Percentiles rank a stretch among this genome's conserved stretches.
Evolutionary conservation across 257 asterid genomes (phyloP).

Genomic region (Solanum tacnaense): DNA sequence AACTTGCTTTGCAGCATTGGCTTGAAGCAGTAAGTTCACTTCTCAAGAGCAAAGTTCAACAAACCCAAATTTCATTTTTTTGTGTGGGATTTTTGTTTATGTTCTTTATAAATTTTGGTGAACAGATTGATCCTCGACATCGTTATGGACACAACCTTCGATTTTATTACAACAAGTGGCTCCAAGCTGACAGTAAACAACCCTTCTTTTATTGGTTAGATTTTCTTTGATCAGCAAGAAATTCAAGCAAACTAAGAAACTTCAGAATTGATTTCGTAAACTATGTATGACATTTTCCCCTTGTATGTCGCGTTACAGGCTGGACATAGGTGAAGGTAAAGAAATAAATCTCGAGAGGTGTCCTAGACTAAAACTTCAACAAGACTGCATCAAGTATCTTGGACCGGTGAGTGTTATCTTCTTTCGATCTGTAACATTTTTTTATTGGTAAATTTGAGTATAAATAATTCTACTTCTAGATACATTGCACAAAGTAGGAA

Average conservation of each 20-base stretch:
- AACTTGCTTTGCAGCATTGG: conserved; percentile 88
- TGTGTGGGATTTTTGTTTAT: neutral
- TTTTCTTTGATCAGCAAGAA: neutral
- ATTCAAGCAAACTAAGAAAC: neutral
- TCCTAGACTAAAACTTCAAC: conserved; percentile 57
- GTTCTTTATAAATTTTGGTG: neutral
- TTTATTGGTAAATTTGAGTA: neutral
- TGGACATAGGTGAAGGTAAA: conserved; percentile 79
- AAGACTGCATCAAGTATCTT: conserved; percentile 81
- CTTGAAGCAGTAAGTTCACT: conserved; percentile 74
- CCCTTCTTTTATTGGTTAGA: conserved; percentile 87
- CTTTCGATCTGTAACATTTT: too few species aligned
- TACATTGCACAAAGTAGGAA: neutral
- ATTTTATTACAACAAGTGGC: conserved; percentile 62
- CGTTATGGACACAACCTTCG: conserved; percentile 87
- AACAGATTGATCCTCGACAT: conserved; percentile 80
- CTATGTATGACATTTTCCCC: neutral
- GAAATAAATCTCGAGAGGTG: conserved; percentile 71
- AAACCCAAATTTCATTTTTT: neutral
- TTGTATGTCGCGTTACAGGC: conserved; percentile 27
- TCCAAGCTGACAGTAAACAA: conserved; percentile 58
- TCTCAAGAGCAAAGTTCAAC: neutral
- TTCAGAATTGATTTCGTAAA: neutral
- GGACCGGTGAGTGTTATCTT: conserved; percentile 55
- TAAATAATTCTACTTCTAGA: neutral